A percentile compares a stretch with the other conserved stretches of the same genome.
phyloP scores from a whole-genome alignment of 2,329 filamentous ascomycete genomes.

The Helotiales sp. region DNA sequence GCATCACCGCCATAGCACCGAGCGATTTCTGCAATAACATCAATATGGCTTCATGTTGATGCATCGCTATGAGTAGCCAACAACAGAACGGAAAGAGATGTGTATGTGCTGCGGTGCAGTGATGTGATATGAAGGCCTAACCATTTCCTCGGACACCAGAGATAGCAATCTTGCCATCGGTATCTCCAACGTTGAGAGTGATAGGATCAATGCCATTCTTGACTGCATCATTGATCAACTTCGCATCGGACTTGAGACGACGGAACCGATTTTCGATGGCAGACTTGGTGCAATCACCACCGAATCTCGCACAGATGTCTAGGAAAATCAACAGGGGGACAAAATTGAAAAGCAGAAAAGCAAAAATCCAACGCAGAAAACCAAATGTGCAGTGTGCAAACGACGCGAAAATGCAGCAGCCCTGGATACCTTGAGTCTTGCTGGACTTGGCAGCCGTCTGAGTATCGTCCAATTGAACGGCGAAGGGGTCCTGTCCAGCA shows the following conservation, averaged over 20 bases:
- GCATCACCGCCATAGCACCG: constrained; percentile 37
- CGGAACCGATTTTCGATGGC: constrained; percentile 48
- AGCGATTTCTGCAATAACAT: constrained; percentile 16
- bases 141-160: constrained; percentile 19
- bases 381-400: constrained; percentile 14
- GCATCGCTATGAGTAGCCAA: neutral
- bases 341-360: constrained; percentile 9
- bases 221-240: constrained; percentile 44
- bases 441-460: constrained; percentile 17
- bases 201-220: constrained; percentile 44
- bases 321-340: constrained; percentile 29
- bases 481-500: constrained; percentile 31
- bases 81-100: constrained; percentile 15
- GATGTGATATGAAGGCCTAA: constrained; percentile 12
- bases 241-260: constrained; percentile 47
- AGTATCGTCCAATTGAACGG: constrained; percentile 25
- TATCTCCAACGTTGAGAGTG: constrained; percentile 38
- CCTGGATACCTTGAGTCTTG: constrained; percentile 29
- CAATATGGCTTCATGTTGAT: constrained; percentile 5
- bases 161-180: constrained; percentile 13
- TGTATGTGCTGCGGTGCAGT: constrained; percentile 13
- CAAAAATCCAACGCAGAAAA: constrained; percentile 12
- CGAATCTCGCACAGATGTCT: constrained; percentile 38
- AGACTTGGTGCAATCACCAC: constrained; percentile 44
- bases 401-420: neutral